phyloP scores from a whole-genome alignment of 2,329 filamentous ascomycete species.

The Cadophora sp. region DNA sequence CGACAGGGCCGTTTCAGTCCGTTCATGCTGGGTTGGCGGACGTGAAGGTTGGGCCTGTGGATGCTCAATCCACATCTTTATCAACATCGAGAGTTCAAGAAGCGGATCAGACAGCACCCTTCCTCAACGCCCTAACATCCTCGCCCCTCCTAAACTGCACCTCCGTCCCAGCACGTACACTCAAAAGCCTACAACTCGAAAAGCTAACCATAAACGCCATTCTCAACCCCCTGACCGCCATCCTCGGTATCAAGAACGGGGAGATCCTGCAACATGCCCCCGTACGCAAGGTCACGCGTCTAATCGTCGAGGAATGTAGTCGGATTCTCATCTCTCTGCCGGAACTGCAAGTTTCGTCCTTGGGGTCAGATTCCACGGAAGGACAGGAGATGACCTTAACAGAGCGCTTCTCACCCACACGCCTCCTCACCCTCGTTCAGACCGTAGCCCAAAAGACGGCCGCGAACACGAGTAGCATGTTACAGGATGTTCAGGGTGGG shows the following conservation, averaged over 20 bases:
- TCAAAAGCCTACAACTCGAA: conserved; percentile 75
- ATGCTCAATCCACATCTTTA: neutral
- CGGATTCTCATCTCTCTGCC: conserved; percentile 65
- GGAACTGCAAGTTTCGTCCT: conserved; percentile 18
- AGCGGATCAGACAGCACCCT: conserved; percentile 27
- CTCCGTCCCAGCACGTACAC: conserved; percentile 49
- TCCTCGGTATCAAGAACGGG: conserved; percentile 82
- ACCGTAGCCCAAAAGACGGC: conserved; percentile 55
- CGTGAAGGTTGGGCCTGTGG: conserved; percentile 55
- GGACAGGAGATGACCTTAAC: neutral
- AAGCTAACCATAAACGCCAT: conserved; percentile 83
- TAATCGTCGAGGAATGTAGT: conserved; percentile 76
- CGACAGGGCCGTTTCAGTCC: conserved; percentile 57
- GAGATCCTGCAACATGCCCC: conserved; percentile 66
- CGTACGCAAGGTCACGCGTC: conserved; percentile 66
- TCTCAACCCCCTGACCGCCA: conserved; percentile 84
- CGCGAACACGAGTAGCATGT: conserved; percentile 66
- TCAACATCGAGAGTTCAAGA: neutral
- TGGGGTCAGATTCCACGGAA: no score
- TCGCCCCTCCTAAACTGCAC: conserved; percentile 53
- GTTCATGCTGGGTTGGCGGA: conserved; percentile 58
- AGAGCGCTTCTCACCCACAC: conserved; percentile 16
- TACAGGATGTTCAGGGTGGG: conserved; percentile 61
- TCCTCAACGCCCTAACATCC: conserved; percentile 47
- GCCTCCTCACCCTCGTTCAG: conserved; percentile 46